Conservation (phyloP, 495 filamentous ascomycete species). For the Aspergillus incahuasiensis region DNA sequence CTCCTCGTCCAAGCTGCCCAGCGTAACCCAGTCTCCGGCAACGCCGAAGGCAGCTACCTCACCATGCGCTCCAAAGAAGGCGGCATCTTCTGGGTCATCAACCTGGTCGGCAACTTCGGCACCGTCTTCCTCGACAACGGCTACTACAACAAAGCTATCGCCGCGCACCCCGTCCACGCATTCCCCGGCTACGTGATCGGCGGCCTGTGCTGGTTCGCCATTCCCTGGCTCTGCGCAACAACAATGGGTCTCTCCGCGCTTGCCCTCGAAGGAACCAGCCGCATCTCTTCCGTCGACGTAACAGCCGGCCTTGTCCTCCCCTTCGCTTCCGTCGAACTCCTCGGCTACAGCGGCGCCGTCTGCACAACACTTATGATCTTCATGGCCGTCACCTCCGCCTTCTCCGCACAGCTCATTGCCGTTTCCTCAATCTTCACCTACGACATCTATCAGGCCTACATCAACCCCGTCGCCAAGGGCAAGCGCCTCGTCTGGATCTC, state of each 20-base stretch:
- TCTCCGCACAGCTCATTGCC: conserved; percentile 85
- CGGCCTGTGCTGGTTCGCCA: conserved; percentile 90
- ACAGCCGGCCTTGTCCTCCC: conserved; percentile 84
- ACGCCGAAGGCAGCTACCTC: conserved; percentile 79
- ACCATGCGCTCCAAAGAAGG: conserved; percentile 87
- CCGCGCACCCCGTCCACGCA: conserved; percentile 81
- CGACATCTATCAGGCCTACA: conserved; percentile 72
- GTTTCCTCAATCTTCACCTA: conserved; percentile 93
- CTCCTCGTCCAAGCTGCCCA: conserved; percentile 65
- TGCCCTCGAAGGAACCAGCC: conserved; percentile 67
- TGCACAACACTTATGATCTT: conserved; percentile 84
- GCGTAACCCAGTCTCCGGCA: conserved; percentile 75
- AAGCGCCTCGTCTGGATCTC: conserved; percentile 81
- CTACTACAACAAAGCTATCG: conserved; percentile 95
- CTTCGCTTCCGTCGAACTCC: conserved; percentile 80
- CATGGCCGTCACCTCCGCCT: conserved; percentile 92
- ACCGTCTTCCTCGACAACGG: conserved; percentile 79
- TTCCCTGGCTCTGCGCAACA: conserved; percentile 88
- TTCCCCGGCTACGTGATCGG: conserved; percentile 92
- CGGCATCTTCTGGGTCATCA: conserved; percentile 95
- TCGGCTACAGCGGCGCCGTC: conserved; percentile 83
- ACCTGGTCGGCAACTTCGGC: conserved; percentile 69
- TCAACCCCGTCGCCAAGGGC: conserved; percentile 58
- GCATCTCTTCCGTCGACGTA: conserved; percentile 72
- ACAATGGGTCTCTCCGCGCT: conserved; percentile 92